Conservation (phyloP, 202 grass and related monocot genomes). For the Musa balbisiana region DNA sequence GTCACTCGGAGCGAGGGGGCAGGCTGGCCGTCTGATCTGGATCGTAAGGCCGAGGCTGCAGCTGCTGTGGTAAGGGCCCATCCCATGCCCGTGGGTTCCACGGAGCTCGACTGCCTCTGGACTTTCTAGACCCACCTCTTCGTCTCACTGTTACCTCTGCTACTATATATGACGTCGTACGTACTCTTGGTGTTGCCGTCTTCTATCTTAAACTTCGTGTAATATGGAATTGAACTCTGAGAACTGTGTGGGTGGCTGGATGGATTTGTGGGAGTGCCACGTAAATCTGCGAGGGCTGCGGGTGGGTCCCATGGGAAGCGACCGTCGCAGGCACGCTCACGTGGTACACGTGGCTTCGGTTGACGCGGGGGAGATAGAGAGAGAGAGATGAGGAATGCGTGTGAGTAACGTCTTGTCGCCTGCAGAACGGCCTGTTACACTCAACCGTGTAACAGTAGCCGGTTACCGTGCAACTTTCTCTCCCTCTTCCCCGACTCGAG, state of each 20-base stretch:
- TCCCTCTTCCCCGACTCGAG: no score
- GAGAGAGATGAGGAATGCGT: not conserved
- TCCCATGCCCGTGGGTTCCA: not conserved
- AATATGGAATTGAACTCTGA: no score
- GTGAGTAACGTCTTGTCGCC: not conserved
- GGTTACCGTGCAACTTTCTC: no score
- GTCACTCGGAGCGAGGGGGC: not conserved
- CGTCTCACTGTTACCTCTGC: no score
- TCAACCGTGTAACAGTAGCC: not conserved
- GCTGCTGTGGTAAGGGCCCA: not conserved
- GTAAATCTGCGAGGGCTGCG: no score
- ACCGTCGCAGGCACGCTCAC: not conserved
- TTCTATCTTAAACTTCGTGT: no score
- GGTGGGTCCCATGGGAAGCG: no score
- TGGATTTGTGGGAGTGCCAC: no score
- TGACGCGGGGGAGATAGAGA: not conserved
- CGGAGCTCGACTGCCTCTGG: slow-evolving; percentile 13
- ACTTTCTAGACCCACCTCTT: not conserved
- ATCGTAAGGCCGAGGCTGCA: not conserved
- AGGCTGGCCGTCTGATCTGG: not conserved
- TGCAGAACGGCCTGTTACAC: not conserved
- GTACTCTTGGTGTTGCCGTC: no score
- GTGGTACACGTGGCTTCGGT: not conserved
- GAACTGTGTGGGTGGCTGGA: no score
- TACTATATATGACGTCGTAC: no score